phyloP scores from a whole-genome alignment of 2,329 filamentous ascomycete genomes.

The Fusarium irregulare region DNA sequence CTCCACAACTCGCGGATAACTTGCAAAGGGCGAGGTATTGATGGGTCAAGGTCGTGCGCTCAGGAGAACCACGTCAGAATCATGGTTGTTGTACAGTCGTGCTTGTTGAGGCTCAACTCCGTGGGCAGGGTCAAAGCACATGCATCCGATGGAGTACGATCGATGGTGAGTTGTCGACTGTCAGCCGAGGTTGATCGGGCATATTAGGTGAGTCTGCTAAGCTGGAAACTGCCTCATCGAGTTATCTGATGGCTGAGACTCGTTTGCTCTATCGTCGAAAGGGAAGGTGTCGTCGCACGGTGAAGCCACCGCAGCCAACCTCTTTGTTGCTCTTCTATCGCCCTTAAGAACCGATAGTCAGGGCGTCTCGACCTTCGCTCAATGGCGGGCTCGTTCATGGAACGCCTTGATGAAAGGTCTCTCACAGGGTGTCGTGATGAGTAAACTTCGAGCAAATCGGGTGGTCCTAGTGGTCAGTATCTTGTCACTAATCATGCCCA shows the following conservation, averaged over 20 bases:
- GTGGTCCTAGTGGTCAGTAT: background rate
- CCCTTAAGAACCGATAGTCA: too few relatives aligned
- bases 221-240: slow-evolving; percentile 48
- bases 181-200: slow-evolving; percentile 45
- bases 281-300: background rate
- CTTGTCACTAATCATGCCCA: background rate
- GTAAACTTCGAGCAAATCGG: background rate
- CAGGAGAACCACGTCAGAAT: slow-evolving; percentile 43
- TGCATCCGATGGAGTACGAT: slow-evolving; percentile 30
- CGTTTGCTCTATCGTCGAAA: slow-evolving; percentile 9
- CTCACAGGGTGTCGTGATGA: background rate
- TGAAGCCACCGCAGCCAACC: background rate
- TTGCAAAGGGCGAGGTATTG: slow-evolving; percentile 38
- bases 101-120: background rate
- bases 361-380: too few relatives aligned
- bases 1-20: slow-evolving; percentile 40
- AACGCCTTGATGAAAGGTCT: background rate
- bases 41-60: slow-evolving; percentile 20
- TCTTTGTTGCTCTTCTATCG: background rate
- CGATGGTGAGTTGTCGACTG: background rate
- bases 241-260: background rate
- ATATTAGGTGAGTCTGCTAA: slow-evolving; percentile 56
- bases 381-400: too few relatives aligned
- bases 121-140: slow-evolving; percentile 41
- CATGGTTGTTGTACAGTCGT: slow-evolving; percentile 42